Evolutionary conservation across 257 asterid species (phyloP), one percentile per base, ranked within the genome.

Genomic region (Nicotiana tabacum): DNA sequence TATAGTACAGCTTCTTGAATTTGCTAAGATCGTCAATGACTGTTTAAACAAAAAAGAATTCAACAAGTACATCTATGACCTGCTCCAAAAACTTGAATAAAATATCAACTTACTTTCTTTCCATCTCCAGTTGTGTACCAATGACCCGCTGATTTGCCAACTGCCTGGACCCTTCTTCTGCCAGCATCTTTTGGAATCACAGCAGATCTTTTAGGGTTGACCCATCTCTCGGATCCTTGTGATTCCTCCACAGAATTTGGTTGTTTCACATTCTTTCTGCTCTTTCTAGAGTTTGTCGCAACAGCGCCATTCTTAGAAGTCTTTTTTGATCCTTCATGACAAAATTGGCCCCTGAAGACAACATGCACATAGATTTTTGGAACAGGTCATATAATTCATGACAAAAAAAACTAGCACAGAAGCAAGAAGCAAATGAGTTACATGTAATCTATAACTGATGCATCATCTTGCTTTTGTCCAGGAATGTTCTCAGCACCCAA

Each of bases 131-230:
- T 87, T 16, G 88, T 92, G 87, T 77, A 92, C 99, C 99, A 96
- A 77, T 89, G 95, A 66, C 99, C 99, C 48, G 90, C 85, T 82
- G 97, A 84, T 86, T 85, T 88, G 79, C 91, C 84, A 84, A 24
- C 95, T 21, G 95, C 98, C 58, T 87, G 97, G 82, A 89, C 93
- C 89, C 94, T 96, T 89, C 98, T 89, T 88, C 91, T 89, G 84
- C 99, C 91, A 82, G 92, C 94, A 82, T 90, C 92, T 86, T 90
- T 92, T 80, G 91, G 86, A 89, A 78, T 66, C 67, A 82, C 88
- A 61, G 83, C 88, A 83, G 85, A 48, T 84, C 79, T 83, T 85
- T 86, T 93, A 79, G 99, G 98, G 87, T 87, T 89, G 74, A 93
- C 87, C 99, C 99, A 93, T 66, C 85, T 82, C 65, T 70, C 90